These are phyloP conservation scores for Cymbidium sinense DNA, from an alignment of 106 monocot species.

Conservation along the genomic window DNA sequence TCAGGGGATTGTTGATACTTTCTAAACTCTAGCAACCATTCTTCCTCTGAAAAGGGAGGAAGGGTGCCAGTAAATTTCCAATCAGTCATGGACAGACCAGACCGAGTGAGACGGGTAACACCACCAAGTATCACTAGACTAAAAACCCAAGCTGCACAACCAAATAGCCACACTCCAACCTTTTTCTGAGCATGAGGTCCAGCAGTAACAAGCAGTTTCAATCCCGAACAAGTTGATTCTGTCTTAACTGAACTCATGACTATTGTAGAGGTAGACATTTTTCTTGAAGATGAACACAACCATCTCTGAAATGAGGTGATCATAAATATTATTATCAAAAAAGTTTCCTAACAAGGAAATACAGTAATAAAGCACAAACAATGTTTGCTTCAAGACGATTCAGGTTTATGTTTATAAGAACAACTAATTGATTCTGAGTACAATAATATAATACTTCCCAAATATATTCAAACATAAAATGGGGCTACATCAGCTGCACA, in stretches of 20 bases:
- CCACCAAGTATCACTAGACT: slow-evolving; percentile 91
- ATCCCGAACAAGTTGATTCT: slow-evolving; percentile 38
- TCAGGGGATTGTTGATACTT: slow-evolving; percentile 92
- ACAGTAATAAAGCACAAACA: not conserved
- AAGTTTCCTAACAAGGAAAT: not conserved
- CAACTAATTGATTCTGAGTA: not conserved
- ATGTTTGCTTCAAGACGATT: not conserved
- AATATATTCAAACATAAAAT: not conserved
- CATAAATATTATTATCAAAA: not conserved
- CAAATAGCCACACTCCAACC: slow-evolving; percentile 88
- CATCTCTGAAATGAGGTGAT: slow-evolving; percentile 23
- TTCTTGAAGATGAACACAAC: slow-evolving; percentile 32
- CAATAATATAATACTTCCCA: not conserved
- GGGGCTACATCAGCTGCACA: not conserved
- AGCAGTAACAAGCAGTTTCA: slow-evolving; percentile 54
- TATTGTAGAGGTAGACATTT: slow-evolving; percentile 43
- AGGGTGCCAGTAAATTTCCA: slow-evolving; percentile 87
- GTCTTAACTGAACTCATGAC: slow-evolving; percentile 18
- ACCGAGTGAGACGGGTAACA: slow-evolving; percentile 85
- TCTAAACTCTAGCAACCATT: slow-evolving; percentile 75
- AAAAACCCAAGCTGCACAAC: slow-evolving; percentile 93
- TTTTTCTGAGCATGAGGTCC: slow-evolving; percentile 71
- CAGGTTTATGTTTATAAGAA: not conserved
- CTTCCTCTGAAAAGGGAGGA: slow-evolving; percentile 73
- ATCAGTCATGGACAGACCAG: slow-evolving; percentile 96